These are phyloP conservation scores for Colletotrichum sp. DNA, from an alignment of 2,329 filamentous ascomycete species.

Conservation along the genomic window DNA sequence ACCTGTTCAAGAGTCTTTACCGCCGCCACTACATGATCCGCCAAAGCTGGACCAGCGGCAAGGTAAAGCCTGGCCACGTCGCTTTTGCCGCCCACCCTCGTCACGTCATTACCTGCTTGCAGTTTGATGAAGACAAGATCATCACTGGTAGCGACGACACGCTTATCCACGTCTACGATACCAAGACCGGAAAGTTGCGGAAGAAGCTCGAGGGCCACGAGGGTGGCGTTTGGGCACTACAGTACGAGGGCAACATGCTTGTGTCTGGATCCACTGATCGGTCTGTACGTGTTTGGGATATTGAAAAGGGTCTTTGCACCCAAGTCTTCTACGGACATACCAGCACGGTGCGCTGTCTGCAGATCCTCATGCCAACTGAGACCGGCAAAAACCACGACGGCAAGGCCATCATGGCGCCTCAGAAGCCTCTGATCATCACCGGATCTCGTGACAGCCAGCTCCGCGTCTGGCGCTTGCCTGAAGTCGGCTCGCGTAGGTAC, in stretches of 20 bases:
- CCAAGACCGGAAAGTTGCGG: constrained; percentile 86
- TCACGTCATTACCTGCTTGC: constrained; percentile 95
- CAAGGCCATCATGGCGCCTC: constrained; percentile 84
- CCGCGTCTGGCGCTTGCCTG: constrained; percentile 91
- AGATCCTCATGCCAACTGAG: constrained; percentile 88
- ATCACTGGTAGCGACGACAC: constrained; percentile 97
- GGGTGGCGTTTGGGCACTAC: constrained; percentile 95
- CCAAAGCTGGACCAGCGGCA: constrained; percentile 88
- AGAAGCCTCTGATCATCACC: constrained; percentile 95
- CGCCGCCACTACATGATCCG: constrained; percentile 91
- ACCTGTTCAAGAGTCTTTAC: constrained; percentile 96
- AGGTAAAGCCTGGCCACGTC: constrained; percentile 85
- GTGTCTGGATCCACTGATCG: constrained; percentile 97
- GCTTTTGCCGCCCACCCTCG: constrained; percentile 96
- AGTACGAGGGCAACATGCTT: constrained; percentile 93
- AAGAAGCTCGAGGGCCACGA: constrained; percentile 91
- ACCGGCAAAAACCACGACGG: constrained; percentile 76
- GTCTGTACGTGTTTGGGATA: constrained; percentile 99
- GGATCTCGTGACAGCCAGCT: constrained; percentile 94
- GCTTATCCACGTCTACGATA: constrained; percentile 97
- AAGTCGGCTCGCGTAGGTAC: constrained; percentile 76
- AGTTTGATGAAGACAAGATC: constrained; percentile 98
- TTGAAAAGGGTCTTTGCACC: constrained; percentile 88
- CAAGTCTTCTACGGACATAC: constrained; percentile 98
- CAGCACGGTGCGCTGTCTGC: constrained; percentile 92